Conservation (phyloP, 108 stramenopile genomes). For the Conticribra guillardii region DNA sequence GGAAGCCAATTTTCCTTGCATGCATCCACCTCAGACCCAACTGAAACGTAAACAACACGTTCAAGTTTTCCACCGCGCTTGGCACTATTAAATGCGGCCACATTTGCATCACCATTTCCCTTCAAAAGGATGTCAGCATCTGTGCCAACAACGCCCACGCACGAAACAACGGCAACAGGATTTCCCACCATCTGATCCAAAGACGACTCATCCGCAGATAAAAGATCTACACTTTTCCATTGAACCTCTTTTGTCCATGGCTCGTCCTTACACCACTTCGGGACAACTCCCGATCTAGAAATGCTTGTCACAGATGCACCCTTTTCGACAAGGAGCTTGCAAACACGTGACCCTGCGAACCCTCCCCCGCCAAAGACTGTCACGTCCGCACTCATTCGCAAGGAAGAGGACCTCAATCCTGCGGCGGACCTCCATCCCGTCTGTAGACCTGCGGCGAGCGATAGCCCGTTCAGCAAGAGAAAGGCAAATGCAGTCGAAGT, state of each 20-base stretch:
- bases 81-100: constrained; percentile 54
- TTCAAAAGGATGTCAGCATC: constrained; percentile 33
- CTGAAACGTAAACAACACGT: constrained; percentile 62
- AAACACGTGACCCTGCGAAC: constrained; percentile 68
- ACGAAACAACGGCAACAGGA: constrained; percentile 61
- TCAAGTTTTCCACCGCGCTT: constrained; percentile 59
- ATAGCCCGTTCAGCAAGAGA: too few relatives aligned
- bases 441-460: too few relatives aligned
- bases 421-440: too few relatives aligned
- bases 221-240: constrained; percentile 46
- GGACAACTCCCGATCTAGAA: constrained; percentile 40
- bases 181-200: constrained; percentile 42
- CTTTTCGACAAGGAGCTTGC: constrained; percentile 46
- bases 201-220: constrained; percentile 21
- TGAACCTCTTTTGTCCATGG: constrained; percentile 48
- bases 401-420: constrained; percentile 14
- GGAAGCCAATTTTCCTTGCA: constrained; percentile 56
- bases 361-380: constrained; percentile 75
- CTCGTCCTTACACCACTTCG: constrained; percentile 50
- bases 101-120: constrained; percentile 47
- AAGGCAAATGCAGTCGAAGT: too few relatives aligned
- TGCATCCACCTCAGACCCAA: constrained; percentile 69
- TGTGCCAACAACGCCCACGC: constrained; percentile 68
- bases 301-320: constrained; percentile 51
- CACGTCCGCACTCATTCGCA: constrained; percentile 15